Percentiles rank a stretch among this genome's conserved stretches.
phyloP scores from a whole-genome alignment of 2,329 filamentous ascomycete genomes.

The Lasiodiplodia sp. region DNA sequence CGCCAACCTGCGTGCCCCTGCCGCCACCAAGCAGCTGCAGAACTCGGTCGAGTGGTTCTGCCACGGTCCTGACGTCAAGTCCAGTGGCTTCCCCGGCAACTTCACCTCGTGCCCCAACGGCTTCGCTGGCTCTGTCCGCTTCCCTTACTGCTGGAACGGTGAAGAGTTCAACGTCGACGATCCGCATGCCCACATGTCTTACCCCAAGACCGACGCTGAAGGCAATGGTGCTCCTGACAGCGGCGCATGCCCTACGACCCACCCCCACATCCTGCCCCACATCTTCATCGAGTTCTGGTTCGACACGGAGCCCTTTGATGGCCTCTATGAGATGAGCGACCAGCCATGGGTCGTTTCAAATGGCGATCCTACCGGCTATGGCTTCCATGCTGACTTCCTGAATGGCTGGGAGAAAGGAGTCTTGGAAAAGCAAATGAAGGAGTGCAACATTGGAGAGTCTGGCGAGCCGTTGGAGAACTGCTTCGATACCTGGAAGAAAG shows the following conservation, averaged over 20 bases:
- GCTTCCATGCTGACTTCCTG: slow-evolving; percentile 48
- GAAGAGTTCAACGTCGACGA: slow-evolving; percentile 42
- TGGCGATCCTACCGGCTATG: slow-evolving; percentile 47
- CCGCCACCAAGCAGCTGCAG: slow-evolving; percentile 36
- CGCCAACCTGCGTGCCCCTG: slow-evolving; percentile 41
- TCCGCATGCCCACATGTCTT: slow-evolving; percentile 49
- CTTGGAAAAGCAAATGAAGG: slow-evolving; percentile 44
- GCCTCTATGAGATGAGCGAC: slow-evolving; percentile 41
- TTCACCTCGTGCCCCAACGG: slow-evolving; percentile 48
- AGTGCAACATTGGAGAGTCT: slow-evolving; percentile 48
- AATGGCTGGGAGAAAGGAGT: slow-evolving; percentile 49
- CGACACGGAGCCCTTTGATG: slow-evolving; percentile 44
- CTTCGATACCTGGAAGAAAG: slow-evolving; percentile 47
- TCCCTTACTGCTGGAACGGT: slow-evolving; percentile 50
- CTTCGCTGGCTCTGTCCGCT: slow-evolving; percentile 45
- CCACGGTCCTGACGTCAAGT: slow-evolving; percentile 30
- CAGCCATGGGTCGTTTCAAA: slow-evolving; percentile 46
- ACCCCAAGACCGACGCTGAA: slow-evolving; percentile 41
- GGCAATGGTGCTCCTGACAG: slow-evolving; percentile 42
- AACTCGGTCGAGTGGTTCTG: slow-evolving; percentile 35
- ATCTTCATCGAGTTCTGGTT: slow-evolving; percentile 52
- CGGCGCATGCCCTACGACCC: slow-evolving; percentile 45
- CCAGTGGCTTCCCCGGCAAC: slow-evolving; percentile 44
- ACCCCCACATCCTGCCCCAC: slow-evolving; percentile 44
- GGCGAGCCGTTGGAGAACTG: slow-evolving; percentile 46